phyloP scores from a whole-genome alignment of 2,329 filamentous ascomycete species.

The Microcyclospora tardicrescens region DNA sequence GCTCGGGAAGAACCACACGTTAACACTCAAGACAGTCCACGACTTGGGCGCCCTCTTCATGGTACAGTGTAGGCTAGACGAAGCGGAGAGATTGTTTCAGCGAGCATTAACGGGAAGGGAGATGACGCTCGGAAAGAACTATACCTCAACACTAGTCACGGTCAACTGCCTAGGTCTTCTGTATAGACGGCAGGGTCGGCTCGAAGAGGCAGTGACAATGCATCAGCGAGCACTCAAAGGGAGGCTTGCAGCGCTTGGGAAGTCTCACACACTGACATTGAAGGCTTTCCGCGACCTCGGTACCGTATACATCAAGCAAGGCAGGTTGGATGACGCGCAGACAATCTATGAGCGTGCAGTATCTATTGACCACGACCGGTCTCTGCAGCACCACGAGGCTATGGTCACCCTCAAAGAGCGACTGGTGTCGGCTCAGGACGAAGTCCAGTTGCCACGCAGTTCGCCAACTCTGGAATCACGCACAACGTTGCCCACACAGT shows the following conservation, averaged over 20 bases:
- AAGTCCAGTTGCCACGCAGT: too few relatives aligned
- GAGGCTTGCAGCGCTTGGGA: constrained; percentile 3
- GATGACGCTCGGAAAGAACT: constrained; percentile 3
- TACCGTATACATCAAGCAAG: too few relatives aligned
- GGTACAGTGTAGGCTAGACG: neutral
- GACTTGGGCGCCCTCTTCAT: constrained; percentile 1
- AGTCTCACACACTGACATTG: too few relatives aligned
- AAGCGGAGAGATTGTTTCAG: constrained; percentile 1
- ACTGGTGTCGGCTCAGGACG: too few relatives aligned
- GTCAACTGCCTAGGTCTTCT: constrained; percentile 5
- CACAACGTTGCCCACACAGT: too few relatives aligned
- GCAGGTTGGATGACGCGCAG: too few relatives aligned
- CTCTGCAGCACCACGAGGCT: too few relatives aligned
- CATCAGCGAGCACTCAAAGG: constrained; percentile 6
- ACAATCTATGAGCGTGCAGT: too few relatives aligned
- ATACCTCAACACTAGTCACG: constrained; percentile 6
- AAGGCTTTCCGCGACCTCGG: too few relatives aligned
- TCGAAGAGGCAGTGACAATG: constrained; percentile 8
- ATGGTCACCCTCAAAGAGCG: too few relatives aligned
- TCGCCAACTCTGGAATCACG: too few relatives aligned
- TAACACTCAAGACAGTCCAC: constrained; percentile 7
- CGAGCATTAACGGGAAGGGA: constrained; percentile 2
- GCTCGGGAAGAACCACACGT: constrained; percentile 2
- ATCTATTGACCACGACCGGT: too few relatives aligned
- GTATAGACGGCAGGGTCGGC: constrained; percentile 4